phyloP scores from a whole-genome alignment of 768 basidiomycete genomes.

The Calocybe gangraenosa region DNA sequence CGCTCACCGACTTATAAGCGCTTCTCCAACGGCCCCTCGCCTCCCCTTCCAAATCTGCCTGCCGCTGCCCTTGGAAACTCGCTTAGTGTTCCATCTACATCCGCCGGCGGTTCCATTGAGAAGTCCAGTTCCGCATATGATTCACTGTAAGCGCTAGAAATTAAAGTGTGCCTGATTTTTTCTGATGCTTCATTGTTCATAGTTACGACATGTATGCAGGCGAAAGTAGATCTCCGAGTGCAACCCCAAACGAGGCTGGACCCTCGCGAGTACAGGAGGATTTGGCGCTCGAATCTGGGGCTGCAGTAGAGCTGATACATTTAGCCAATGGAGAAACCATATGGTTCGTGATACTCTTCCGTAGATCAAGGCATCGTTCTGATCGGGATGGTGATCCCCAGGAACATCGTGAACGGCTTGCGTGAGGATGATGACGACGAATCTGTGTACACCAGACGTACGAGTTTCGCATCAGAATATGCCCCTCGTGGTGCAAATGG shows the following conservation, averaged over 20 bases:
- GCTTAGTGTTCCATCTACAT: constrained; percentile 32
- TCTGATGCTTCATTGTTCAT: constrained; percentile 20
- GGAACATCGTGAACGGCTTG: constrained; percentile 82
- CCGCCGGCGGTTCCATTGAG: constrained; percentile 42
- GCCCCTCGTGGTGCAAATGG: constrained; percentile 46
- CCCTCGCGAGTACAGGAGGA: constrained; percentile 25
- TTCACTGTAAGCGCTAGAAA: constrained; percentile 55
- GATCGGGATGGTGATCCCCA: constrained; percentile 20
- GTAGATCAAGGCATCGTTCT: constrained; percentile 9
- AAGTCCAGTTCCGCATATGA: constrained; percentile 73
- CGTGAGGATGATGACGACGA: constrained; percentile 76
- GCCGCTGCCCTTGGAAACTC: constrained; percentile 38
- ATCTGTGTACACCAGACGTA: constrained; percentile 60
- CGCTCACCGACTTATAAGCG: constrained; percentile 48
- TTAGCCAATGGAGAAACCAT: constrained; percentile 86
- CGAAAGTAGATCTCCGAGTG: constrained; percentile 41
- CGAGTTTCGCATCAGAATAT: constrained; percentile 74
- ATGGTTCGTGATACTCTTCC: constrained; percentile 48
- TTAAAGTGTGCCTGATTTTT: constrained; percentile 8
- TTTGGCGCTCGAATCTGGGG: constrained; percentile 36
- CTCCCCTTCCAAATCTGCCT: constrained; percentile 67
- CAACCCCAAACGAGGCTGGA: constrained; percentile 31
- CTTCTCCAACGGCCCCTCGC: constrained; percentile 63
- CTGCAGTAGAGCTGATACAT: constrained; percentile 76
- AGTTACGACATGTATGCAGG: constrained; percentile 82